Base-by-base conservation (phyloP, 1,139 yeast genomes). In the Debaryomycetaceae sp. region DNA sequence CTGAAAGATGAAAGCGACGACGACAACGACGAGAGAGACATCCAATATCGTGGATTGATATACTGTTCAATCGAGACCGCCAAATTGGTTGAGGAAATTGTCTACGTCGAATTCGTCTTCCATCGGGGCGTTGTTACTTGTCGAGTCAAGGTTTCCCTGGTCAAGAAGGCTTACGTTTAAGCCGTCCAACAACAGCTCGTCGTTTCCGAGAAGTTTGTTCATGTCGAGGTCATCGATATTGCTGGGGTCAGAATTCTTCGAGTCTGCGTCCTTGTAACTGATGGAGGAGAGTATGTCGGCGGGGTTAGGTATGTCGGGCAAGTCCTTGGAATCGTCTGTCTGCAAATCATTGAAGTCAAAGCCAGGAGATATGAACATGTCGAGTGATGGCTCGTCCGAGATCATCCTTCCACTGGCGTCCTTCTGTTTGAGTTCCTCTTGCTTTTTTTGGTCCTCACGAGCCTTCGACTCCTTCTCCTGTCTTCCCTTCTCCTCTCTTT, bases 41-140 rank as follows among this genome's bases (percentile, higher is more conserved):
- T n/a, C 13, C 31, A n/a, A 30, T 22, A 14, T 38, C n/a, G 8
- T 14, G 37, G 8, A 34, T 20, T 8, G 23, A 8, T 4, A 8
- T 9, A 8, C 20, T 7, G 34, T 40, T 27, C 46, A 58, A 36
- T 64, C 67, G 36, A 59, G 61, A 34, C 60, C 70, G 6, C 76
- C 76, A 55, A 72, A 72, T 52, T 74, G 78, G 51, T 72, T 72
- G 51, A 74, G 64, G 52, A 74, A 74, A 50, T 65, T 72, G 48
- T 74, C 79, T 37, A 74, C 78, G 50, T 74, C 78, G 54, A 74
- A 74, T 49, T 72, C 78, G 38, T 65, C 70, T 22, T 62, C 66
- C 30, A 52, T 46, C 17, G 51, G 60, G 33, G 53, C 58, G 14
- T 45, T 45, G 34, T 49, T 55, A n/a, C 44, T 51, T 11, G 55